Evolutionary conservation across 768 basidiomycete species (phyloP).

Genomic region (Ramaria sp.): DNA sequence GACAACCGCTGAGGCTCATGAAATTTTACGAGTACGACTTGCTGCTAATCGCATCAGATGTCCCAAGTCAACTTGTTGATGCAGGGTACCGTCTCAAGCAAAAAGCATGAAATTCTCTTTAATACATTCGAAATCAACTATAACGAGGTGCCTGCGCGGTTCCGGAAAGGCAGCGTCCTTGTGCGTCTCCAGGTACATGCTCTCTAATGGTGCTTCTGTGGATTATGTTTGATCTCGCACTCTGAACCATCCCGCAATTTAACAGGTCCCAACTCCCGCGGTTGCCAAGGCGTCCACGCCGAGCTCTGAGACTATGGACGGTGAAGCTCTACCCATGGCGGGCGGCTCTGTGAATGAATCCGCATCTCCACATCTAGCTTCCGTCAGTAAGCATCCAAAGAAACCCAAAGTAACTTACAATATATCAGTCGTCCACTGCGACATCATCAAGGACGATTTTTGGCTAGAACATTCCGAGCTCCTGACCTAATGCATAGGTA

Average conservation of each 20-base stretch:
- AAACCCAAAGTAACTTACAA: slow-evolving; percentile 27
- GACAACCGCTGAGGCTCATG: slow-evolving; percentile 72
- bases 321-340: background rate
- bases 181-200: slow-evolving; percentile 50
- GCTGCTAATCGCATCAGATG: background rate
- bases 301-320: background rate
- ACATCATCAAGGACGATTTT: slow-evolving; percentile 74
- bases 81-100: slow-evolving; percentile 80
- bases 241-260: background rate
- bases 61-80: background rate
- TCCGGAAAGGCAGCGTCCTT: slow-evolving; percentile 77
- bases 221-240: background rate
- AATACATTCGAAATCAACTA: slow-evolving; percentile 81
- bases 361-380: background rate
- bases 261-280: background rate
- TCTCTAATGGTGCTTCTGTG: background rate
- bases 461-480: slow-evolving; percentile 57
- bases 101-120: slow-evolving; percentile 90
- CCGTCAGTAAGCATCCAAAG: slow-evolving; percentile 16
- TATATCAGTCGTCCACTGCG: slow-evolving; percentile 62
- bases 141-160: slow-evolving; percentile 58
- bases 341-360: background rate
- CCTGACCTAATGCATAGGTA: slow-evolving; percentile 18
- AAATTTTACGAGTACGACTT: slow-evolving; percentile 51
- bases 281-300: background rate